phyloP scores from a whole-genome alignment of 257 asterid genomes.

The Nicotiana paniculata region DNA sequence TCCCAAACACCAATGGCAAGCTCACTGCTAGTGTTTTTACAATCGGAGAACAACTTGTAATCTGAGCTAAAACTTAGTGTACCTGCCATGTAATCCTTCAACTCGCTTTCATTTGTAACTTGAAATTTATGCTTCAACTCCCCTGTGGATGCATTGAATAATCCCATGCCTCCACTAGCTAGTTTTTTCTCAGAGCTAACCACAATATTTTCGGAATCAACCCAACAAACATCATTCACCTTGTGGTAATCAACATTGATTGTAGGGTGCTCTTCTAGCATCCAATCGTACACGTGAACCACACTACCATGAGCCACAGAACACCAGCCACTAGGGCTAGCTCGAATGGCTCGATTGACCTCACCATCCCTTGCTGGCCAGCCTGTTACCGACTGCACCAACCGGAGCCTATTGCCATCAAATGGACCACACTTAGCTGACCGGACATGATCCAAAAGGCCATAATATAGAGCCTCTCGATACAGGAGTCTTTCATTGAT shows the following conservation, averaged over 20 bases:
- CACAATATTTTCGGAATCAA: slow-evolving; percentile 51
- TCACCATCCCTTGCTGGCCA: slow-evolving; percentile 63
- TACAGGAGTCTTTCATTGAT: slow-evolving; percentile 48
- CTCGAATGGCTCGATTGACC: slow-evolving; percentile 51
- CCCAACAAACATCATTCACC: slow-evolving; percentile 67
- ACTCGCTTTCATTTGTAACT: not conserved
- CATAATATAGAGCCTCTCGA: slow-evolving; percentile 71
- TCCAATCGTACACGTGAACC: slow-evolving; percentile 88
- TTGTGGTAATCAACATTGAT: slow-evolving; percentile 68
- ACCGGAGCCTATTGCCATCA: slow-evolving; percentile 60
- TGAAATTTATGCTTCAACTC: slow-evolving; percentile 25
- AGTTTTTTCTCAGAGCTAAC: slow-evolving; percentile 59
- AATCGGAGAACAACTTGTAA: slow-evolving; percentile 63
- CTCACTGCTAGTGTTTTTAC: slow-evolving; percentile 58
- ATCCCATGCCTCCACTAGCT: slow-evolving; percentile 56
- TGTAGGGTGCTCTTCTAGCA: slow-evolving; percentile 67
- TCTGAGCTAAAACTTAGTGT: slow-evolving; percentile 51
- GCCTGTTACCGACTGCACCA: slow-evolving; percentile 39
- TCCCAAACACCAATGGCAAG: slow-evolving; percentile 87
- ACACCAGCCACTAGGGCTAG: slow-evolving; percentile 80
- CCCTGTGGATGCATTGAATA: slow-evolving; percentile 52
- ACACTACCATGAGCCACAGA: slow-evolving; percentile 74
- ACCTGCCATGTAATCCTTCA: slow-evolving; percentile 58
- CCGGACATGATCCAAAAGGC: slow-evolving; percentile 66
- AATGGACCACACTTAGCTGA: slow-evolving; percentile 71